Percentiles rank a stretch among this genome's conserved stretches.
Conservation (phyloP, 306 rosid genomes). For the Fragaria nilgerrensis region DNA sequence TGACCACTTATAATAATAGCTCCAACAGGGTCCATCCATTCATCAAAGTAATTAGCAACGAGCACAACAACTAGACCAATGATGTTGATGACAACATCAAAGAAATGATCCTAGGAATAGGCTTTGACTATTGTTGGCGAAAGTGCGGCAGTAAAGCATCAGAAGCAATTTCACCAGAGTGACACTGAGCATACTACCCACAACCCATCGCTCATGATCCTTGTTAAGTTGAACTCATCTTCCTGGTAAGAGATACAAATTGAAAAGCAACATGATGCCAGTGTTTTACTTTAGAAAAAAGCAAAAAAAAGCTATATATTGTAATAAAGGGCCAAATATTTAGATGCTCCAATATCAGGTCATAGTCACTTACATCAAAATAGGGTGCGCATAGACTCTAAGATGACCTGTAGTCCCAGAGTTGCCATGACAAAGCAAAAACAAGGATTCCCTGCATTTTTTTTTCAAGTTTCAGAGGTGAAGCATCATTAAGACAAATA, state of each 20-base stretch:
- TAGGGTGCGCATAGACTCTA: conserved; percentile 84
- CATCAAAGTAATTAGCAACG: conserved; percentile 72
- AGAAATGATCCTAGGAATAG: conserved; percentile 88
- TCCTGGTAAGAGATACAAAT: conserved; percentile 41
- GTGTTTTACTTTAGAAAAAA: conserved; percentile 9
- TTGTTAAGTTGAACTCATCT: conserved; percentile 54
- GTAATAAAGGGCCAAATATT: not conserved
- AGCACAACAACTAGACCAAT: conserved; percentile 93
- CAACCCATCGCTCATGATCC: conserved; percentile 86
- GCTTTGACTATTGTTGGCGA: conserved; percentile 83
- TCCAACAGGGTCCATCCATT: conserved; percentile 95
- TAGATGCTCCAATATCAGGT: not conserved
- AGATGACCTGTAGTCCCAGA: conserved; percentile 90
- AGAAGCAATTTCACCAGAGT: conserved; percentile 74
- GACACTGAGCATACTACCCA: conserved; percentile 90
- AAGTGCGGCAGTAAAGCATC: conserved; percentile 75
- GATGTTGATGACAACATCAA: conserved; percentile 89
- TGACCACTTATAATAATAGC: conserved; percentile 78
- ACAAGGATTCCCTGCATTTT: conserved; percentile 85
- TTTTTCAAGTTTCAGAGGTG: not conserved
- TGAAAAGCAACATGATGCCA: not conserved
- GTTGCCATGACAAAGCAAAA: conserved; percentile 99
- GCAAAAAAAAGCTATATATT: not conserved
- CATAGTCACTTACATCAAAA: conserved; percentile 50
- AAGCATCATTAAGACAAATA: not conserved